Base-by-base conservation (phyloP, 2,329 filamentous ascomycete species). In the Venturia effusa region DNA sequence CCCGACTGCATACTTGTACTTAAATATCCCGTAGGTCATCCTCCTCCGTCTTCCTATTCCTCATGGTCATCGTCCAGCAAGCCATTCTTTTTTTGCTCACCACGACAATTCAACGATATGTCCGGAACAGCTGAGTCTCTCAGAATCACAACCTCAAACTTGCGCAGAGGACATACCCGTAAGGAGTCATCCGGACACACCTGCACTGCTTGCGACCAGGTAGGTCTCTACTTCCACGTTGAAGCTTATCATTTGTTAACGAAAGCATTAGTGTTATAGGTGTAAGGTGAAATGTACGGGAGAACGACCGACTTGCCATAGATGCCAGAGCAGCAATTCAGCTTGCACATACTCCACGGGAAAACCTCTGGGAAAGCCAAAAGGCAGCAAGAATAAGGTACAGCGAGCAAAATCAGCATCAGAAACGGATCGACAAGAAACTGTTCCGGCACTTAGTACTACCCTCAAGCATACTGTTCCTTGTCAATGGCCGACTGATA, bases 161-260 rank as follows among this genome's bases (percentile, higher is more conserved):
- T 39, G 10, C 51, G 62, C 13, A 59, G 24, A 40, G 51, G 34
- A 22, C 51, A 60, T 34, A 15, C n/a, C 13, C 51, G 62, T 32
- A 59, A 41, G 34, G 62, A 64, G 30, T 61, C 62, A 15, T 61
- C 62, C 15, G 62, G 62, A 30, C 62, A 64, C 24, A 22, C 61
- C 15, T 64, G 62, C 24, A 61, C 62, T n/a, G 62, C 62, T 45
- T 64, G 62, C 27, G 62, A 64, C 51, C 62, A 64, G 41, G 62
- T 64, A 61, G 10, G 37, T 2, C 4, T 19, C 13, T 5, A 13
- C 30, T 39, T 11, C 19, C 34, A 2, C 13, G 19, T 39, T 17
- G 17, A 27, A 3, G 19, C 17, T 30, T 59, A 15, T 51, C 15
- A 1, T 59, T 51, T 5, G 22, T 30, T 57, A 24, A 55, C 51